Base-by-base conservation (phyloP, 2,329 filamentous ascomycete genomes). In the Monilinia fructicola region DNA sequence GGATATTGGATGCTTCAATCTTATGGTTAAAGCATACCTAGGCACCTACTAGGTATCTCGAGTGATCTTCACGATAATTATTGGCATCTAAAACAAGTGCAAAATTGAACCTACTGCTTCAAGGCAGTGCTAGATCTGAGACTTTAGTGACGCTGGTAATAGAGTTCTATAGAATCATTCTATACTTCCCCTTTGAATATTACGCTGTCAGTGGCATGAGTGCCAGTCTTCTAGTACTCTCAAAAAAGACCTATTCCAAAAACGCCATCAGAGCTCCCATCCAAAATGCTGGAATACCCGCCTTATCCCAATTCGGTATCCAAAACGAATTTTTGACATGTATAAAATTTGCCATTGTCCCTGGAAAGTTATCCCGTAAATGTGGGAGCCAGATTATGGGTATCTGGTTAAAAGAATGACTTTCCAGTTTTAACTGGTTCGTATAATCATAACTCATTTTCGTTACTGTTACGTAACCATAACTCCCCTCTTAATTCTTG, bases 401-500 rank as follows among this genome's bases (percentile, higher is more conserved):
- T 38, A 48, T 56, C 35, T 50, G 40, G 52, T n/a, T 48, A 14
- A 44, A 46, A 23, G 28, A 56, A 64, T 38, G 62, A 31, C 40
- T 55, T 64, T 48, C 52, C 42, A 56, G 28, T 28, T 16, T 35
- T 35, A 23, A 64, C 38, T 56, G 26, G 18, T 35, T 56, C 28
- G 53, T 64, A 56, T 56, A 31, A 64, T 56, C 61, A 50, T 38
- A 60, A 50, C 12, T 60, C 28, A 9, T 60, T 50, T 31, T 50
- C 38, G 28, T 38, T 10, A n/a, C 58, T 38, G 14, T 60, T 60
- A 7, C 26, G 21, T 35, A 38, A 38, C 16, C 14, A 50, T 23
- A 21, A 26, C 26, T 38, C 16, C 14, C 21, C 42, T 28, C 54
- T 58, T 55, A 70, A 61, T 67, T 66, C 40, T 70, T 70, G 16